Percentiles rank a stretch among this genome's conserved stretches.
Conservation (phyloP, 2,329 filamentous ascomycete species). For the Ophiostoma himal-ulmi region DNA sequence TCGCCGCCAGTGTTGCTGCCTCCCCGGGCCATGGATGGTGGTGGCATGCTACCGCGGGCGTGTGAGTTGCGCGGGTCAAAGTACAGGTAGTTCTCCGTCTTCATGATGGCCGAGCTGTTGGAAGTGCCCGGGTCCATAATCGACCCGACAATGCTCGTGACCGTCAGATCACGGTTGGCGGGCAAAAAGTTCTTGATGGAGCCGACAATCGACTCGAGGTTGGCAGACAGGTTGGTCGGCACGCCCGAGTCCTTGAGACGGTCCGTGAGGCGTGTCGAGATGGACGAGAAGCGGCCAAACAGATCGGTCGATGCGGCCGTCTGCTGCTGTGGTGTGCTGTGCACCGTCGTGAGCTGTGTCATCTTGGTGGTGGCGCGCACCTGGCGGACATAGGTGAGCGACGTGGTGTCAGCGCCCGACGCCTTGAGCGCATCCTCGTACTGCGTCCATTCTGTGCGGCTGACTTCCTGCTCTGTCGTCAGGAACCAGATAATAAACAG, state of each 20-base stretch:
- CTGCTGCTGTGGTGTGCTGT: conserved; percentile 61
- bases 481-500: conserved; percentile 97
- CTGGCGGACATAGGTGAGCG: conserved; percentile 81
- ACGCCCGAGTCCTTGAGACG: conserved; percentile 86
- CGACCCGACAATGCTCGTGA: conserved; percentile 96
- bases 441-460: conserved; percentile 71
- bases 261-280: conserved; percentile 87
- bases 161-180: conserved; percentile 85
- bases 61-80: conserved; percentile 94
- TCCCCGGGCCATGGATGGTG: conserved; percentile 57
- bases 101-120: conserved; percentile 84
- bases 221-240: conserved; percentile 60
- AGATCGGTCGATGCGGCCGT: conserved; percentile 62
- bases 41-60: conserved; percentile 84
- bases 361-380: conserved; percentile 73
- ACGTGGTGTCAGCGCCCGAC: conserved; percentile 68
- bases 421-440: conserved; percentile 78
- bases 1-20: conserved; percentile 32
- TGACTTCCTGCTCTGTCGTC: conserved; percentile 85
- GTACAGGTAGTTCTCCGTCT: conserved; percentile 94
- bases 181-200: conserved; percentile 99
- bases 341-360: conserved; percentile 93
- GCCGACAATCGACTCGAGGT: conserved; percentile 89
- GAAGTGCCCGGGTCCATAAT: conserved; percentile 94
- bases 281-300: conserved; percentile 88